Base-by-base conservation (phyloP, 345 rosid genomes). In the Brassica incana region DNA sequence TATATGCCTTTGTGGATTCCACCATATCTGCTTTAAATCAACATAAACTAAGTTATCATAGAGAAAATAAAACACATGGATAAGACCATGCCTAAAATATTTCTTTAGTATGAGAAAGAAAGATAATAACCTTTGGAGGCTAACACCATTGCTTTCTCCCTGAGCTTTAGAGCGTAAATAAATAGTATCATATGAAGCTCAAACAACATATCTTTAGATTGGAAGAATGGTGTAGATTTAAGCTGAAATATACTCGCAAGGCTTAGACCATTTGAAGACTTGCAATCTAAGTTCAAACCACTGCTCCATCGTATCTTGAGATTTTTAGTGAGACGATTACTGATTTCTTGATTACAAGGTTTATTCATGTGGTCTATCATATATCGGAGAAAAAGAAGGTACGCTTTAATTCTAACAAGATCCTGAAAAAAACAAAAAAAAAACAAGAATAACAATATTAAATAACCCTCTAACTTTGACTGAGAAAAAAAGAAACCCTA, bases 101-200 rank as follows among this genome's bases (percentile, higher is more conserved):
- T 54, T 54, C 18, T 54, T 52, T 52, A n/a, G 58, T 52, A 52
- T 1, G 58, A 38, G 43, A 66, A 67, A 20, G 9, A 20, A 64
- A 64, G 43, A 32, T 6, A 64, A 32, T 6, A 64, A 67, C 56
- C 56, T 67, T 14, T 20, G 56, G 71, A 43, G 35, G 12, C 14
- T 23, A 67, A 67, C 58, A 3, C 58, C 35, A 67, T 67, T 67
- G 71, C 58, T 43, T 25, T 67, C 54, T 67, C 71, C 71, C 16
- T 67, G 54, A 67, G 54, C 71, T 40, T 67, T 18, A 67, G 33
- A 40, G 71, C 56, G 33, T 67, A 67, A 15, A 67, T 6, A 67
- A 67, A 67, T 6, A 38, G 16, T 40, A 67, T 27, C 71, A 67
- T 40, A 23, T 40, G 16, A 40, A 40, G 56, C 56, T 67, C 56